Evolutionary conservation across 2,329 filamentous ascomycete genomes (phyloP).

Genomic region (Hymenoscyphus infarciens): DNA sequence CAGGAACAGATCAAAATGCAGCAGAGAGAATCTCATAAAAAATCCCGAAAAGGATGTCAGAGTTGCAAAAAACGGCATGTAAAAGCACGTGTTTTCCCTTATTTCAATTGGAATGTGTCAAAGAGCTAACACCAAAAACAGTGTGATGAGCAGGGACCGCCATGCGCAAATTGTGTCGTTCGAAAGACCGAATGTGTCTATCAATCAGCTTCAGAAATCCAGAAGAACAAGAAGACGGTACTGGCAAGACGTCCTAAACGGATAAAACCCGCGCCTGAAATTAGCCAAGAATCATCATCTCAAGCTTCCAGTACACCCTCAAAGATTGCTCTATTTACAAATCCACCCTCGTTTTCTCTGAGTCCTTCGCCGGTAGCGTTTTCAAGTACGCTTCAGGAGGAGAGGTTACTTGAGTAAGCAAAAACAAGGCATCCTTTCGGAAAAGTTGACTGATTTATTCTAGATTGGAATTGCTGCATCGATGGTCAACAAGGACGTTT

Average conservation of each 20-base stretch:
- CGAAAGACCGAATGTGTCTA: not conserved
- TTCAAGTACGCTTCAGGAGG: not conserved
- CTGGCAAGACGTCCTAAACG: not conserved
- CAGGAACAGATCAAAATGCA: not conserved
- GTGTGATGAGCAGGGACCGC: not conserved
- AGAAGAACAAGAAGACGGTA: not conserved
- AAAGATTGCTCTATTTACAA: not conserved
- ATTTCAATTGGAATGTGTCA: not conserved
- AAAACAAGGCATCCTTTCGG: not conserved
- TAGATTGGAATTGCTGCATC: conserved; percentile 13
- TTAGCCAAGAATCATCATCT: not conserved
- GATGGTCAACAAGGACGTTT: conserved; percentile 12
- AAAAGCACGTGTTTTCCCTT: not conserved
- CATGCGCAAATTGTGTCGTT: not conserved
- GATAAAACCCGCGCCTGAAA: not conserved
- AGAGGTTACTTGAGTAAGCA: not conserved
- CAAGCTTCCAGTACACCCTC: not conserved
- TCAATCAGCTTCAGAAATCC: not conserved
- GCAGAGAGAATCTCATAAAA: not conserved
- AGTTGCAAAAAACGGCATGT: conserved; percentile 5
- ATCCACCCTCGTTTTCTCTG: not conserved
- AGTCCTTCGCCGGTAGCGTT: not conserved
- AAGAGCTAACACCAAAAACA: not conserved
- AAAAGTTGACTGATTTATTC: not conserved
- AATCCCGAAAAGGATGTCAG: conserved; percentile 3